Percentiles rank a stretch among this genome's conserved stretches.
These are phyloP conservation scores for Arctostaphylos glauca DNA, from an alignment of 148 eudicot genomes.

Conservation along the genomic window DNA sequence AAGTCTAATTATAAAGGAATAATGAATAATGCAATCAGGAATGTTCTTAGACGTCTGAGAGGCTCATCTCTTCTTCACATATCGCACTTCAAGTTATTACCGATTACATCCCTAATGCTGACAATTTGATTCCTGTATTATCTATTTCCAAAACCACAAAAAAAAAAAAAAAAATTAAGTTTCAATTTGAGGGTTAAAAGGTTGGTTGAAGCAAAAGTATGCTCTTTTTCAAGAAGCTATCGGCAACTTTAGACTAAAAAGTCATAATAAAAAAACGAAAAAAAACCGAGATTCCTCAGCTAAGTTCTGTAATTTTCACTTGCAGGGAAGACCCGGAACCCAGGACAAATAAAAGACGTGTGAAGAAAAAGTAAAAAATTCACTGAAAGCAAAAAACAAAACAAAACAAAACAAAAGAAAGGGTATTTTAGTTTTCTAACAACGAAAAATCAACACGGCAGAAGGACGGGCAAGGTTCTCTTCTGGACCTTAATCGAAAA, in stretches of 20 bases:
- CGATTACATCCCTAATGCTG: not conserved
- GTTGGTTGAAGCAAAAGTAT: not conserved
- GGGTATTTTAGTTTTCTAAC: not conserved
- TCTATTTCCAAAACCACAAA: not conserved
- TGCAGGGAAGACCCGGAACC: not conserved
- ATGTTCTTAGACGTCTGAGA: not conserved
- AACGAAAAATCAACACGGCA: not conserved
- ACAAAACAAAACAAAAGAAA: not conserved
- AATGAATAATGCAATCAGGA: not conserved
- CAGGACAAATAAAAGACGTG: not conserved
- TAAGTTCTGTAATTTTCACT: not conserved
- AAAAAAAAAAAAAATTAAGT: not conserved
- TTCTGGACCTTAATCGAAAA: not conserved
- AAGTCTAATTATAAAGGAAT: not conserved
- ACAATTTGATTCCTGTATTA: not conserved
- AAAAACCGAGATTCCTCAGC: slow-evolving; percentile 10
- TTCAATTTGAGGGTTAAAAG: not conserved
- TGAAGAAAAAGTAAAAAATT: not conserved
- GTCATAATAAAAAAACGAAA: not conserved
- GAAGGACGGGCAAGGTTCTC: not conserved
- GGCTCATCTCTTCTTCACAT: not conserved
- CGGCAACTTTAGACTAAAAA: not conserved
- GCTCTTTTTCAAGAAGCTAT: not conserved
- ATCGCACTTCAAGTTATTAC: not conserved
- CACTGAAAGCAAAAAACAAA: not conserved